Base-by-base conservation (phyloP, 108 stramenopile genomes). In the Nitzschia sp. region DNA sequence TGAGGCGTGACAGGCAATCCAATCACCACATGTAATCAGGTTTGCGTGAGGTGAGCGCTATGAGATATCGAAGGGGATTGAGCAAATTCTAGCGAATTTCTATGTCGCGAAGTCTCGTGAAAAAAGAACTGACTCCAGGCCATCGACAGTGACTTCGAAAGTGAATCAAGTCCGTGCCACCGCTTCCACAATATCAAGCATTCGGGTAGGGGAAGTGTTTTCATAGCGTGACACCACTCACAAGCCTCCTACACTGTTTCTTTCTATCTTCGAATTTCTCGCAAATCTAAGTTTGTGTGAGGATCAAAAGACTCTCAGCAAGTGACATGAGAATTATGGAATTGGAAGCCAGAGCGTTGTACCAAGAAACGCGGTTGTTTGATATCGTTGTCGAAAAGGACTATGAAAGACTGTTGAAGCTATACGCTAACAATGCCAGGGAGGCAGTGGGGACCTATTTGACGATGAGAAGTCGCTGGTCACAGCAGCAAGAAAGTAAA, bases 331-430 rank as follows among this genome's bases (percentile, higher is more conserved):
- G 17, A 15, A 17, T 48, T 2, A 48, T 15, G 46, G 46, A 48
- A 48, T 55, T 55, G 15, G 54, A 24, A 22, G 12, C 7, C 21
- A 17, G 50, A 51, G 15, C 64, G 29, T 34, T 34, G 29, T 34
- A 67, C 26, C 54, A 53, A 22, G 66, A 19, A 6, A 26, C 44
- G 5, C 24, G 38, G 39, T 43, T 76, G 60, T 88, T 82, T 66
- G 80, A 82, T 44, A 77, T 83, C 24, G 81, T 85, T 17, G 75
- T 69, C 38, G 61, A 67, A 24, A 70, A 82, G 21, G 79, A 88
- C 73, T 82, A 76, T 63, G 81, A 86, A 39, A 75, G 76, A 15
- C 43, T 88, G 26, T 46, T 82, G 10, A 63, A 83, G 42, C 39
- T 84, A 34, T 88, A 83, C 58, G 84, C 85, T 6, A 42, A 41